These are phyloP conservation scores for Botryotinia calthae DNA, from an alignment of 2,329 filamentous ascomycete genomes.

Conservation along the genomic window DNA sequence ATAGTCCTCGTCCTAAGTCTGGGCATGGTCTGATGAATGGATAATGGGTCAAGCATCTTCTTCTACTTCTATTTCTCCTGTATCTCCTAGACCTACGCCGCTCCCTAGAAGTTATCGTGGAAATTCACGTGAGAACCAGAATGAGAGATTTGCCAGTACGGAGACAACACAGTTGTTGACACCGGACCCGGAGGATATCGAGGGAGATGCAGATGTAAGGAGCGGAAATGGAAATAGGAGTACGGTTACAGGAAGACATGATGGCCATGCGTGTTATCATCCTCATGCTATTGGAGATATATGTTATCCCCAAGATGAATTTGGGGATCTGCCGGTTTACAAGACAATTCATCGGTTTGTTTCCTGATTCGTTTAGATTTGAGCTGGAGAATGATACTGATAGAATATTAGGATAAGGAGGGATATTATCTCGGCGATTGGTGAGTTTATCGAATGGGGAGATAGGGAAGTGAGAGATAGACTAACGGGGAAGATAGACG, in stretches of 20 bases:
- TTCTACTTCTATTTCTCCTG: neutral
- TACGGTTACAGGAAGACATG: conserved; percentile 5
- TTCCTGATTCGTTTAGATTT: neutral
- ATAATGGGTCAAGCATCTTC: conserved; percentile 17
- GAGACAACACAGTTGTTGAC: conserved; percentile 23
- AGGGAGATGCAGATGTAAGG: conserved; percentile 17
- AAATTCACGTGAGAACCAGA: neutral
- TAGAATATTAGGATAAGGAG: conserved; percentile 49
- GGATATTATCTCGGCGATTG: conserved; percentile 61
- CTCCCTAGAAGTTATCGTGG: conserved; percentile 1
- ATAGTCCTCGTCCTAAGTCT: neutral
- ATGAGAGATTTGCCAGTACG: conserved; percentile 15
- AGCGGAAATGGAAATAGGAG: neutral
- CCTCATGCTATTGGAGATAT: conserved; percentile 31
- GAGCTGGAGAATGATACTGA: neutral
- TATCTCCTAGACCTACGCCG: neutral
- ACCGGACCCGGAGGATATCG: conserved; percentile 26
- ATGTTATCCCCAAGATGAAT: conserved; percentile 33
- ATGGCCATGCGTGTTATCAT: conserved; percentile 32
- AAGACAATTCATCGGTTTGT: conserved; percentile 67
- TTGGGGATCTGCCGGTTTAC: conserved; percentile 62
- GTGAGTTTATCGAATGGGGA: conserved; percentile 45
- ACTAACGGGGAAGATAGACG: conserved; percentile 44
- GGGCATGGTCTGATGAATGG: neutral
- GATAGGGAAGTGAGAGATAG: neutral